Evolutionary conservation across 192 early-diverging fungal genomes (phyloP).

Genomic region (Glomus cerebriforme): DNA sequence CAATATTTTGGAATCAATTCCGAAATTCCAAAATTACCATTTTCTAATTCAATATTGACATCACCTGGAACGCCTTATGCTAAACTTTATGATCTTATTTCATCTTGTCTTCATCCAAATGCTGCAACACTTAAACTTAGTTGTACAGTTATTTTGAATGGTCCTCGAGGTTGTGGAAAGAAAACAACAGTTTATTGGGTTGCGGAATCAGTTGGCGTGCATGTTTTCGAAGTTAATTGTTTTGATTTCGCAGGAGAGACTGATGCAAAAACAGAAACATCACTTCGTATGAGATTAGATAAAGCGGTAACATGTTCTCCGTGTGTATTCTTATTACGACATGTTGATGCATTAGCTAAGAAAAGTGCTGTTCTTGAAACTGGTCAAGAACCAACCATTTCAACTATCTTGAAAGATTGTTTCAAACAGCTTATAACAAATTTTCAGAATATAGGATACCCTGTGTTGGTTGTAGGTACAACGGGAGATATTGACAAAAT

Average conservation of each 20-base stretch:
- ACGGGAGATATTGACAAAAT: slow-evolving; percentile 78
- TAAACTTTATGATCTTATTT: slow-evolving; percentile 60
- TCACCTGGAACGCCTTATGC: slow-evolving; percentile 40
- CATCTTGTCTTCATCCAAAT: slow-evolving; percentile 74
- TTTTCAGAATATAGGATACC: slow-evolving; percentile 56
- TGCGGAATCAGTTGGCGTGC: slow-evolving; percentile 72
- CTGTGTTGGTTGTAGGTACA: slow-evolving; percentile 80
- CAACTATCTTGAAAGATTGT: slow-evolving; percentile 61
- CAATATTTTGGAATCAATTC: slow-evolving; percentile 34
- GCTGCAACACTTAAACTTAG: slow-evolving; percentile 66
- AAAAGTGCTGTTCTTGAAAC: slow-evolving; percentile 59
- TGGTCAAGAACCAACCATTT: slow-evolving; percentile 58
- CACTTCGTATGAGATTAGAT: slow-evolving; percentile 74
- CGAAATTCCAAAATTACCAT: slow-evolving; percentile 38
- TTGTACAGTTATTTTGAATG: slow-evolving; percentile 76
- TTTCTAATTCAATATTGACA: slow-evolving; percentile 38
- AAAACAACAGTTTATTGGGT: slow-evolving; percentile 65
- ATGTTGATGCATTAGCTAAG: slow-evolving; percentile 76
- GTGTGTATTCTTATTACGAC: slow-evolving; percentile 78
- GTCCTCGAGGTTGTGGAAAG: slow-evolving; percentile 85
- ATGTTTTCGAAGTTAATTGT: slow-evolving; percentile 77
- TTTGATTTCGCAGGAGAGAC: slow-evolving; percentile 81
- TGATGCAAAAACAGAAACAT: slow-evolving; percentile 76
- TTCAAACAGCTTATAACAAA: slow-evolving; percentile 51
- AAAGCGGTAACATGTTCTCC: slow-evolving; percentile 77